These are phyloP conservation scores for Monilinia polystroma DNA, from an alignment of 2,329 filamentous ascomycete species.

Conservation along the genomic window DNA sequence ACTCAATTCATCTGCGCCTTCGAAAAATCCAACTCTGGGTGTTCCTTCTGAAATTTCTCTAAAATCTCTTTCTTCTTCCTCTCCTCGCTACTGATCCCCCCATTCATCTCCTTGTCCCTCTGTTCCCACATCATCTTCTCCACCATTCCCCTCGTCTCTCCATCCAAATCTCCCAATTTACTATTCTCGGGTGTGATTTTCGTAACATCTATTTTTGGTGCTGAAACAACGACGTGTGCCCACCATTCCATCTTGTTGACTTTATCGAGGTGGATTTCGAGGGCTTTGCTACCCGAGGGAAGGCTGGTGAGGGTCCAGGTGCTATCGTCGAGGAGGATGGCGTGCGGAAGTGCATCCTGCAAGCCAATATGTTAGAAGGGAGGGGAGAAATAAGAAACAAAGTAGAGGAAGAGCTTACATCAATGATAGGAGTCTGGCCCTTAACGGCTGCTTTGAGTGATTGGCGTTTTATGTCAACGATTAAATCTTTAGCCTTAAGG, in stretches of 20 bases:
- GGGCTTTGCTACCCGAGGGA: constrained; percentile 60
- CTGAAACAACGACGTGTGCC: constrained; percentile 82
- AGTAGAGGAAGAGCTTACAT: constrained; percentile 52
- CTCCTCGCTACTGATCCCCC: constrained; percentile 89
- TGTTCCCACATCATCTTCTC: constrained; percentile 99
- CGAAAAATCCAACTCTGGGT: constrained; percentile 70
- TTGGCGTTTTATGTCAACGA: constrained; percentile 77
- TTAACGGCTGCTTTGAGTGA: constrained; percentile 80
- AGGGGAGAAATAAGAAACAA: background rate
- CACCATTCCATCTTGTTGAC: constrained; percentile 98
- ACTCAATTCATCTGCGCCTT: constrained; percentile 63
- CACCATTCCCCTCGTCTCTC: constrained; percentile 93
- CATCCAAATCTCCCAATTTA: constrained; percentile 88
- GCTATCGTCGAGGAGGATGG: constrained; percentile 79
- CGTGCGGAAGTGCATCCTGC: constrained; percentile 80
- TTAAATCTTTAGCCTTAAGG: constrained; percentile 79
- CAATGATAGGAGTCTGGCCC: constrained; percentile 80
- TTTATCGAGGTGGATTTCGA: constrained; percentile 92
- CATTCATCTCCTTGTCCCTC: constrained; percentile 88
- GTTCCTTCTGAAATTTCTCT: constrained; percentile 76
- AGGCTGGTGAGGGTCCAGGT: constrained; percentile 87
- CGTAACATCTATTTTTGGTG: constrained; percentile 89
- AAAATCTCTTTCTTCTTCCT: constrained; percentile 92
- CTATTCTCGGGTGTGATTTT: constrained; percentile 94
- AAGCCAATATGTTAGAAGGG: background rate